These are phyloP conservation scores for Polychaeton citri DNA, from an alignment of 2,329 filamentous ascomycete genomes.

Conservation along the genomic window DNA sequence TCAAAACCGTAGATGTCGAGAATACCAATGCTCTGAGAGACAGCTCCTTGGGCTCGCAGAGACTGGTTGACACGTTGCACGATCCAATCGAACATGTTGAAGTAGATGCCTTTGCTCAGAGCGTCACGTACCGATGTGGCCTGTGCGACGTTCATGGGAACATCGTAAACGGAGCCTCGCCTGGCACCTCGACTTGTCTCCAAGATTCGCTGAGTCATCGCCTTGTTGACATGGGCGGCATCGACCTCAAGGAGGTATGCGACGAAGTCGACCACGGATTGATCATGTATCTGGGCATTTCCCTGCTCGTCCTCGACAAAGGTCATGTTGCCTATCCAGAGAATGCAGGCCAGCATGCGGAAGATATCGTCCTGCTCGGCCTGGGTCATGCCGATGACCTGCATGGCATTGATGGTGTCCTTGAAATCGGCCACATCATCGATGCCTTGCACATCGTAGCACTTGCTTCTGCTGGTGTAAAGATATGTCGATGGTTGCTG, in stretches of 20 bases:
- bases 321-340: constrained; percentile 91
- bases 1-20: constrained; percentile 99
- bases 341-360: constrained; percentile 77
- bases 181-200: constrained; percentile 54
- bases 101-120: constrained; percentile 88
- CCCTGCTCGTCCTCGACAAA: constrained; percentile 82
- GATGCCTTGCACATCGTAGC: constrained; percentile 84
- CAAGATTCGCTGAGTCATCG: constrained; percentile 78
- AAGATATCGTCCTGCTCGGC: constrained; percentile 92
- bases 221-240: constrained; percentile 64
- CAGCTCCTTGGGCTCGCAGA: constrained; percentile 60
- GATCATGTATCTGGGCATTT: constrained; percentile 74
- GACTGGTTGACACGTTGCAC: constrained; percentile 84
- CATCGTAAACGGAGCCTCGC: constrained; percentile 54
- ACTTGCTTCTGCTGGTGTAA: constrained; percentile 90
- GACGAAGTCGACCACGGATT: constrained; percentile 86
- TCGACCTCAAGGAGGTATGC: constrained; percentile 89
- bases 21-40: constrained; percentile 83
- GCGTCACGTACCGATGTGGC: constrained; percentile 80
- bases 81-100: constrained; percentile 98
- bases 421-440: constrained; percentile 80
- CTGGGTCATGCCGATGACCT: constrained; percentile 76
- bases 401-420: constrained; percentile 90
- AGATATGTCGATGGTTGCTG: constrained; percentile 86
- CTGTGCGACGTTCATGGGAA: constrained; percentile 76